A percentile compares a stretch with the other conserved stretches of the same genome.
phyloP scores from a whole-genome alignment of 2,329 filamentous ascomycete species.

The Lachnellula cervina region DNA sequence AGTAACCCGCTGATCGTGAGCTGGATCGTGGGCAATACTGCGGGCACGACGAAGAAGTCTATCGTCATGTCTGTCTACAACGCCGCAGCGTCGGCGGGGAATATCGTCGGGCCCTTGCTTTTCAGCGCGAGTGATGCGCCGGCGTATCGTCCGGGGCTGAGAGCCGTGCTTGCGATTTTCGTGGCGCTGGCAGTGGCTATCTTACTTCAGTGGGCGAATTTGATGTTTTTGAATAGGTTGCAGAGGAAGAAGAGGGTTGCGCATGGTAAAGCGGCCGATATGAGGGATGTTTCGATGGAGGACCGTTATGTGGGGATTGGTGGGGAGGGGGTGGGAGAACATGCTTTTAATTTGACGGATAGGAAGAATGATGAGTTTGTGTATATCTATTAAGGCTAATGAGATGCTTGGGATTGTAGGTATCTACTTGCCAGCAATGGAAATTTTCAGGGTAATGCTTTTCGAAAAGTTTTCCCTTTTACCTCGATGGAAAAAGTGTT shows the following conservation, averaged over 20 bases:
- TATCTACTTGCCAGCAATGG: too few relatives aligned
- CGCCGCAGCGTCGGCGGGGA: conserved; percentile 56
- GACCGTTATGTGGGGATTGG: conserved; percentile 39
- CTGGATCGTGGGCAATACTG: conserved; percentile 67
- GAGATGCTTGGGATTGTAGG: not conserved
- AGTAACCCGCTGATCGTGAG: conserved; percentile 61
- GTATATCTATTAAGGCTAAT: conserved; percentile 46
- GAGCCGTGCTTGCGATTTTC: conserved; percentile 50
- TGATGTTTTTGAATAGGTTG: conserved; percentile 52
- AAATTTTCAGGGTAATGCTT: too few relatives aligned
- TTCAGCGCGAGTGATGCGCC: conserved; percentile 56
- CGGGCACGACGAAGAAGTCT: conserved; percentile 62
- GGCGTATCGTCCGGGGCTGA: conserved; percentile 52
- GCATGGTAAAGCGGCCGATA: conserved; percentile 55
- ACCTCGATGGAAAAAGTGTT: too few relatives aligned
- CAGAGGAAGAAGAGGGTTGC: conserved; percentile 50
- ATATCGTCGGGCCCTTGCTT: conserved; percentile 62
- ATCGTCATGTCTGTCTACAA: conserved; percentile 61
- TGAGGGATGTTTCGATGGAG: conserved; percentile 59
- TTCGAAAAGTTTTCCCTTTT: too few relatives aligned
- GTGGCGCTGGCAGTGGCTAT: conserved; percentile 48
- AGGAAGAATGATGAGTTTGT: conserved; percentile 64
- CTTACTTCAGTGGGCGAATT: conserved; percentile 47
- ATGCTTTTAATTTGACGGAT: conserved; percentile 59
- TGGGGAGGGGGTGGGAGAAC: conserved; percentile 39